Percentiles rank a stretch among this genome's conserved stretches.
Evolutionary conservation across 1,284 basidiomycete genomes (phyloP).

Genomic region (Rhodotorula sp.): DNA sequence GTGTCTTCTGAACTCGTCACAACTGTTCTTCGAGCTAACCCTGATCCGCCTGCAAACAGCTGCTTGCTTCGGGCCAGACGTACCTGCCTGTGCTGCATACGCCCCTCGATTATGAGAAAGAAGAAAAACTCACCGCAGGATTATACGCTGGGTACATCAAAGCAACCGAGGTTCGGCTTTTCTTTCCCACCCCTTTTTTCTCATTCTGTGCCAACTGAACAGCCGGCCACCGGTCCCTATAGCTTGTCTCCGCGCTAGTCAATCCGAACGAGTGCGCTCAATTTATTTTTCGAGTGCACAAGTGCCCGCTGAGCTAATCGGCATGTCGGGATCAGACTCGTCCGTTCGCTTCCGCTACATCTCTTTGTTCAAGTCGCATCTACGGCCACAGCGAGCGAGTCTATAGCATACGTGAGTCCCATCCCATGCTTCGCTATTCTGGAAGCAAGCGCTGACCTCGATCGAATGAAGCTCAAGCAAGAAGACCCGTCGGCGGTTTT

Average conservation of each 20-base stretch:
- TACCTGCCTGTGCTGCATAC: conserved; percentile 5
- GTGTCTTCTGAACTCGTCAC: neutral
- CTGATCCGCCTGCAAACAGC: neutral
- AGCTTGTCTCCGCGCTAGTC: neutral
- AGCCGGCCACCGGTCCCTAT: neutral
- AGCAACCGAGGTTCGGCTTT: conserved; percentile 14
- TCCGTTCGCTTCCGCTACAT: conserved; percentile 6
- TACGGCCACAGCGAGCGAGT: neutral
- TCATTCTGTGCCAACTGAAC: neutral
- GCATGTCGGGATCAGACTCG: neutral
- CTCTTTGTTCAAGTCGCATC: conserved; percentile 4
- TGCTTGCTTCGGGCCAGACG: neutral
- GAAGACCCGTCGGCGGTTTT: conserved; percentile 82
- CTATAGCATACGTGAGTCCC: conserved; percentile 17
- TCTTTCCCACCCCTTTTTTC: no score
- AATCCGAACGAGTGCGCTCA: conserved; percentile 17
- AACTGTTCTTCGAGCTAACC: no score
- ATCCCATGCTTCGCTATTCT: no score
- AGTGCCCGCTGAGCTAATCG: neutral
- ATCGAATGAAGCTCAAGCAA: conserved; percentile 61
- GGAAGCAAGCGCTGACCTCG: neutral
- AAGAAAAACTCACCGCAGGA: neutral
- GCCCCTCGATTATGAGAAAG: neutral
- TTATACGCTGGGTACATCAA: conserved; percentile 3
- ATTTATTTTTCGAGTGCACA: no score